phyloP scores from a whole-genome alignment of 805 yeast genomes.

The Candida pseudofarinosa region DNA sequence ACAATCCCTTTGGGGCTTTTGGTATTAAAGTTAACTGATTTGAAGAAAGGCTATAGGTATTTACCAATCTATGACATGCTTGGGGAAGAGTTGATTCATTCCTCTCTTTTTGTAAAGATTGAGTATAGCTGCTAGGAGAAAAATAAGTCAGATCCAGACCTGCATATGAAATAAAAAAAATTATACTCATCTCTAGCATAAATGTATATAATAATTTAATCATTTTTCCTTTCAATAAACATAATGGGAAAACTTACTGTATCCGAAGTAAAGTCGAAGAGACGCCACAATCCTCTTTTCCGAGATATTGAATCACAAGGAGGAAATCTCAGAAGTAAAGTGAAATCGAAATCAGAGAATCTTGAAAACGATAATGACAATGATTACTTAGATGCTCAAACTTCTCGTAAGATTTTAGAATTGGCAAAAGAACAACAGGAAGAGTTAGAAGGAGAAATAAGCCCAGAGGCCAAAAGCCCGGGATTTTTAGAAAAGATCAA shows the following conservation, averaged over 20 bases:
- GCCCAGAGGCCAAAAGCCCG: constrained; percentile 15
- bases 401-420: constrained; percentile 81
- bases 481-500: constrained; percentile 20
- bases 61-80: constrained; percentile 68
- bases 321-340: constrained; percentile 55
- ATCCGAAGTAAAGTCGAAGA: constrained; percentile 47
- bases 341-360: constrained; percentile 26
- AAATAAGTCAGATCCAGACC: neutral
- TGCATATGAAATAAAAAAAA: neutral
- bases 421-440: constrained; percentile 92
- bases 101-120: constrained; percentile 45
- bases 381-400: constrained; percentile 72
- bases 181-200: neutral
- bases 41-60: constrained; percentile 80
- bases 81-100: constrained; percentile 69
- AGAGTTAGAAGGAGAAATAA: constrained; percentile 64
- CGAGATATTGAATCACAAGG: constrained; percentile 72
- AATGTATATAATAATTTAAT: neutral
- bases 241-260: constrained; percentile 68
- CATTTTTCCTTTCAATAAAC: constrained; percentile 1
- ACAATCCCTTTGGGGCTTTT: constrained; percentile 49
- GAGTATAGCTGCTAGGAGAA: constrained; percentile 11
- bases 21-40: constrained; percentile 55
- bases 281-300: constrained; percentile 77
- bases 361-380: constrained; percentile 44